Conservation (phyloP, 2,329 filamentous ascomycete genomes). For the Talaromyces sp. region DNA sequence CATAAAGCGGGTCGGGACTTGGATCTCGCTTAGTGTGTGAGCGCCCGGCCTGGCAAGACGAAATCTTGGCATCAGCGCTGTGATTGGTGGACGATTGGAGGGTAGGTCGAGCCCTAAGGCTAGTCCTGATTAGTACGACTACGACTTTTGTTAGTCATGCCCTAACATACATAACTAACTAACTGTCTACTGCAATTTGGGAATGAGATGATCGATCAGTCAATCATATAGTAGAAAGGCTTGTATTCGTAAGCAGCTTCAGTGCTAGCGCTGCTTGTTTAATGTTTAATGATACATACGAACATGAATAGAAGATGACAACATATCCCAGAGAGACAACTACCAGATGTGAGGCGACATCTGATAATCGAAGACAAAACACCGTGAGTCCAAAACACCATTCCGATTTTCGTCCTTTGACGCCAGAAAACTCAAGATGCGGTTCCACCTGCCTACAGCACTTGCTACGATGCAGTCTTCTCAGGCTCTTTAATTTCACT, state of each 20-base stretch:
- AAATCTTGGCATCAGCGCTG: slow-evolving; percentile 39
- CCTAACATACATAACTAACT: no score
- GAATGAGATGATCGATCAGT: not conserved
- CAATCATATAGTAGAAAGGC: not conserved
- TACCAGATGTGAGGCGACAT: not conserved
- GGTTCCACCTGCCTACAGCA: not conserved
- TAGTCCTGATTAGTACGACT: slow-evolving; percentile 26
- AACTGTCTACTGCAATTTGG: no score
- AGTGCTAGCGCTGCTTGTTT: not conserved
- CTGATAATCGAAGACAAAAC: slow-evolving; percentile 21
- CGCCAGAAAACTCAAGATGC: slow-evolving; percentile 19
- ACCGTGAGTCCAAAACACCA: slow-evolving; percentile 34
- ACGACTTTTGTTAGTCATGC: not conserved
- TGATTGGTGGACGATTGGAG: slow-evolving; percentile 25
- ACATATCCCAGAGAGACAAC: slow-evolving; percentile 10
- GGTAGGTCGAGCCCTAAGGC: slow-evolving; percentile 34
- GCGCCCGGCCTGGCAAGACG: slow-evolving; percentile 23
- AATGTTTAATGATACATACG: slow-evolving; percentile 17
- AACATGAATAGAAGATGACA: slow-evolving; percentile 19
- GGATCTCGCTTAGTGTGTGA: slow-evolving; percentile 44
- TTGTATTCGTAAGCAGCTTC: not conserved
- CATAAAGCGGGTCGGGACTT: slow-evolving; percentile 30
- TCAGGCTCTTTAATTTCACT: slow-evolving; percentile 30
- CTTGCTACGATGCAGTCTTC: slow-evolving; percentile 31
- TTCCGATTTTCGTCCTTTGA: slow-evolving; percentile 25